These are phyloP conservation scores for Hsuehochloa calcarea DNA, from an alignment of 176 grass and related monocot genomes.

Conservation along the genomic window DNA sequence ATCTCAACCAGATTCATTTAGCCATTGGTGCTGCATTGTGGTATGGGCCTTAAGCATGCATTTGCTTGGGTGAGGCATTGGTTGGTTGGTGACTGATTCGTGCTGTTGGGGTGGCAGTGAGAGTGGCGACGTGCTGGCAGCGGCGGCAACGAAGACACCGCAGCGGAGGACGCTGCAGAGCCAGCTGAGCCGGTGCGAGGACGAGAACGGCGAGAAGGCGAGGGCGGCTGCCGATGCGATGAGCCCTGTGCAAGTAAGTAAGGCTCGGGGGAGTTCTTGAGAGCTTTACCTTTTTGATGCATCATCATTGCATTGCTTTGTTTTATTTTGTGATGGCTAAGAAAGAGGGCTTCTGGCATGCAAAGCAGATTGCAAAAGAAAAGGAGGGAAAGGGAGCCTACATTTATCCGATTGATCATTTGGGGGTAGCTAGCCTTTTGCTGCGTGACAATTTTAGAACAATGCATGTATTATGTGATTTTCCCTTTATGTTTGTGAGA, in stretches of 20 bases:
- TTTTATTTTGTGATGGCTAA: slow-evolving; percentile 44
- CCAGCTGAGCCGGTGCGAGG: slow-evolving; percentile 67
- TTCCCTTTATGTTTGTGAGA: slow-evolving; percentile 11
- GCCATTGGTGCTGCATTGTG: slow-evolving; percentile 4
- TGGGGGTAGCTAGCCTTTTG: not conserved
- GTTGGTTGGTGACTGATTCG: slow-evolving; percentile 29
- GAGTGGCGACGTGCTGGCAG: slow-evolving; percentile 27
- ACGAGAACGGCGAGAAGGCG: slow-evolving; percentile 52
- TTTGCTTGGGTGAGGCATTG: slow-evolving; percentile 17
- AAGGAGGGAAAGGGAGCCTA: slow-evolving; percentile 26
- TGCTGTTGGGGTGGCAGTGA: slow-evolving; percentile 40
- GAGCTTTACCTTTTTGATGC: slow-evolving; percentile 28
- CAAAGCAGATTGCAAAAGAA: slow-evolving; percentile 35
- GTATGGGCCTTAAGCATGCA: slow-evolving; percentile 17
- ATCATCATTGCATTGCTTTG: slow-evolving; percentile 40
- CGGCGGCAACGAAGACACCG: slow-evolving; percentile 18
- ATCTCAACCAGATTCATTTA: slow-evolving; percentile 42
- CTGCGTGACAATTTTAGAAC: not conserved
- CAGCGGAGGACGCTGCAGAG: slow-evolving; percentile 53
- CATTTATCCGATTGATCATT: slow-evolving; percentile 34
- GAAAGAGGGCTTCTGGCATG: slow-evolving; percentile 45
- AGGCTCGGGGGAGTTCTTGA: not conserved
- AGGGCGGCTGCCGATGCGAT: slow-evolving; percentile 41
- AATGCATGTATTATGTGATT: not conserved
- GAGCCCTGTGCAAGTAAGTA: slow-evolving; percentile 64